Conservation (phyloP, 2,329 filamentous ascomycete genomes). For the Eutypa lata region DNA sequence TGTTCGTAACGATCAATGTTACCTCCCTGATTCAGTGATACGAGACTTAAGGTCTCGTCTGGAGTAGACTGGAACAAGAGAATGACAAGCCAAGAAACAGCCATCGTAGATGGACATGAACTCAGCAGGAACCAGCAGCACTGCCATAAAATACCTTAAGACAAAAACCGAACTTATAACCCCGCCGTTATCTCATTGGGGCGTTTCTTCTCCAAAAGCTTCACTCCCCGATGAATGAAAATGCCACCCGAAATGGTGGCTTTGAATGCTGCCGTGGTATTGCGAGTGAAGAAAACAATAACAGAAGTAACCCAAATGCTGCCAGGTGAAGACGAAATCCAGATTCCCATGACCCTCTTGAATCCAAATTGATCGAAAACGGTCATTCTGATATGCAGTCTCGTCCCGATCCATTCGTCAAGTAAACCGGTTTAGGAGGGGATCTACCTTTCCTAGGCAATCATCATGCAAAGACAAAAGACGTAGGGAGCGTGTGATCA, state of each 20-base stretch:
- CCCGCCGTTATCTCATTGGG: background rate
- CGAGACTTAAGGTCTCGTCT: too few relatives aligned
- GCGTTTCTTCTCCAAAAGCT: background rate
- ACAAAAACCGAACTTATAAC: background rate
- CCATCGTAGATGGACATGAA: background rate
- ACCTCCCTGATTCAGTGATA: too few relatives aligned
- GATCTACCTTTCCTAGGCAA: slow-evolving; percentile 25
- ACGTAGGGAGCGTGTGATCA: slow-evolving; percentile 28
- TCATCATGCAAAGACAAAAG: slow-evolving; percentile 24
- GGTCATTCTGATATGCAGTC: slow-evolving; percentile 24
- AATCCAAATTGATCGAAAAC: slow-evolving; percentile 24
- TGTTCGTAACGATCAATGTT: too few relatives aligned
- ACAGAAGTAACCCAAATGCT: slow-evolving; percentile 11
- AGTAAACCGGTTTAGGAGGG: slow-evolving; percentile 20
- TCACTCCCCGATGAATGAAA: background rate
- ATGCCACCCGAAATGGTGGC: background rate
- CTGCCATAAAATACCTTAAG: background rate
- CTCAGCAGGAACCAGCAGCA: background rate
- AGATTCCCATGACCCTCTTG: slow-evolving; percentile 11
- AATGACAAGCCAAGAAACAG: background rate
- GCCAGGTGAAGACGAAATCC: slow-evolving; percentile 8
- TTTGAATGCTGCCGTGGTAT: slow-evolving; percentile 8
- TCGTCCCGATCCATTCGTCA: slow-evolving; percentile 21
- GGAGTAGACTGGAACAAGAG: background rate
- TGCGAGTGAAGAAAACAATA: slow-evolving; percentile 15